Conservation (phyloP, 2,329 filamentous ascomycete species). For the Colletotrichum neosansevieriae region DNA sequence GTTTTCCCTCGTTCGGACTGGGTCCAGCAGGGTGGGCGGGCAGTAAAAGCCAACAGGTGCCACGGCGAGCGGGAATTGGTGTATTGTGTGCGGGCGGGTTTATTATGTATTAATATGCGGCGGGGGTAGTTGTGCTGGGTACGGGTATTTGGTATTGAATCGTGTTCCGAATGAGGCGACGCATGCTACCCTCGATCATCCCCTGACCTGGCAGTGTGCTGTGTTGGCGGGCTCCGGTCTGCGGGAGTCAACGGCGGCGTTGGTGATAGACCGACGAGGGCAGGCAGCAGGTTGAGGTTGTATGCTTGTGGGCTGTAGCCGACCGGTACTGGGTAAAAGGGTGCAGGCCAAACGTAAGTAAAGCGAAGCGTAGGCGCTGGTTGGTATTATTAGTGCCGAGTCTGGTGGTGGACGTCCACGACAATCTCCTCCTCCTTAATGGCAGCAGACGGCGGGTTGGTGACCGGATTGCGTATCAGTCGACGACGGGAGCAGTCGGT, state of each 20-base stretch:
- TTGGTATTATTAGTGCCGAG: constrained; percentile 7
- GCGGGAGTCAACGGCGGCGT: neutral
- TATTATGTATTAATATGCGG: constrained; percentile 28
- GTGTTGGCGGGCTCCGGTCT: neutral
- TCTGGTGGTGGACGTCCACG: neutral
- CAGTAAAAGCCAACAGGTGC: constrained; percentile 18
- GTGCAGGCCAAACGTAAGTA: too few relatives aligned
- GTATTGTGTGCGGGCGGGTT: constrained; percentile 19
- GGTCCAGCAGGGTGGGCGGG: constrained; percentile 20
- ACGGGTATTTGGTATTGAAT: constrained; percentile 17
- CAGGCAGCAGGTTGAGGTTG: neutral
- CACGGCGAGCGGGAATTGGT: constrained; percentile 25
- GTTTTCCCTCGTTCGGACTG: constrained; percentile 22
- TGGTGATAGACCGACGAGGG: constrained; percentile 2
- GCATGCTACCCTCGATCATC: constrained; percentile 32
- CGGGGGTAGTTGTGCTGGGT: constrained; percentile 1
- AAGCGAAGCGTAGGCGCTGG: neutral
- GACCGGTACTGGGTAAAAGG: too few relatives aligned
- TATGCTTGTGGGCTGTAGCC: too few relatives aligned
- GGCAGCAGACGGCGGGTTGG: neutral
- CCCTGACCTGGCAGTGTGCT: constrained; percentile 28
- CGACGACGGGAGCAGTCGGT: neutral
- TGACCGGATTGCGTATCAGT: neutral
- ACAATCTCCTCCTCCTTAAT: neutral
- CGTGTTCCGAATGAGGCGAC: constrained; percentile 22